Evolutionary conservation across 495 filamentous ascomycete species (phyloP), one percentile per base, ranked within the genome.

Genomic region (Podospora comata): DNA sequence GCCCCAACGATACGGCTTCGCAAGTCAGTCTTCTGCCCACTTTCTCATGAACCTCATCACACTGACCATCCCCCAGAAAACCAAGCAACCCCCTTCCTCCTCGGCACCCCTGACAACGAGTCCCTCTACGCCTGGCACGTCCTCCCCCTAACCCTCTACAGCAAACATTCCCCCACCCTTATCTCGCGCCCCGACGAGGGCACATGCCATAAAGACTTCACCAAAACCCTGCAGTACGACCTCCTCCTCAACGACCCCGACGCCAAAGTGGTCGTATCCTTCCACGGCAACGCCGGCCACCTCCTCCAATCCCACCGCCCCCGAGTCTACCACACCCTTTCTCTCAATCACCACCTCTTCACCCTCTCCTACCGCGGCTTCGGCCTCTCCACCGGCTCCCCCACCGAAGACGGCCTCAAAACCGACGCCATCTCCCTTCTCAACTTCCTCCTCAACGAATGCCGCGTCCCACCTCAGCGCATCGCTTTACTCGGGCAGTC

Each of bases 361-460:
- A 80, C 88, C 27, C 84, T 97, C 65, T 93, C 97, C 81, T 97
- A 97, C 79, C 90, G 95, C 30, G 95, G 95, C 30, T 97, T 91
- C 72, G 94, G 94, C 5, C 82, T 87, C 30, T 93, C 90, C 20
- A 91, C 90, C 16, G 93, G 94, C 28, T 80, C 79, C 18, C 95
- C 95, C 2, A 89, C 90, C 0, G 95, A 99, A 78, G 76, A 83
- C 27, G 95, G 95, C 2, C 80, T 99, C 16, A 91, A 95, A 66
- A 86, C 85, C 7, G 95, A 99, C 71, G 93, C 90, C 28, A 78
- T 90, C 4, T 79, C 93, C 0, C 80, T 90, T 1, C 80, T 93
- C 1, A 83, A 89, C 68, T 96, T 89, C 88, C 89, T 90, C 1
- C 81, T 90, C 67, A 75, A 87, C 44, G 78, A 85, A 2, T 87